Percentiles rank a stretch among this genome's conserved stretches.
Evolutionary conservation across 2,329 filamentous ascomycete species (phyloP).

Genomic region (Exophiala sp.): DNA sequence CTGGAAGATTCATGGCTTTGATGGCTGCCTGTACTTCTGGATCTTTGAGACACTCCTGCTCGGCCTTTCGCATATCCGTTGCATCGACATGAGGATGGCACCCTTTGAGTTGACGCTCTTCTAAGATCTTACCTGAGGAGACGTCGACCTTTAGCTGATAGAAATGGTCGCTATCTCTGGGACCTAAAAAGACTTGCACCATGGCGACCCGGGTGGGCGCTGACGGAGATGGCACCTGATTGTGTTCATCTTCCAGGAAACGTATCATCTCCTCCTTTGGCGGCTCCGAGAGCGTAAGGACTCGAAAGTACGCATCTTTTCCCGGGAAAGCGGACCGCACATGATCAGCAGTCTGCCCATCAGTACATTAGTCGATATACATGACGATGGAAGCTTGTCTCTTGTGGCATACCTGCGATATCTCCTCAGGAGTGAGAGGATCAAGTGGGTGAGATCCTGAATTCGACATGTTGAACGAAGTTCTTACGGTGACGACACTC

Average conservation of each 20-base stretch:
- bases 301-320: constrained; percentile 43
- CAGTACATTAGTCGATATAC: neutral
- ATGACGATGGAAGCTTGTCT: neutral
- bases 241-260: constrained; percentile 46
- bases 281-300: constrained; percentile 51
- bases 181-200: constrained; percentile 36
- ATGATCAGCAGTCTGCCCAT: constrained; percentile 29
- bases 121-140: constrained; percentile 20
- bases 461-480: neutral
- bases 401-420: constrained; percentile 27
- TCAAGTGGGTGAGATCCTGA: constrained; percentile 27
- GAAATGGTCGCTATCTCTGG: constrained; percentile 33
- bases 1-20: constrained; percentile 42
- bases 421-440: constrained; percentile 33
- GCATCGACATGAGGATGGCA: constrained; percentile 50
- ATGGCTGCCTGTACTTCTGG: constrained; percentile 44
- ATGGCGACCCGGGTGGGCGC: constrained; percentile 39
- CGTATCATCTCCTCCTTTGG: constrained; percentile 46
- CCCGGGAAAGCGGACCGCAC: constrained; percentile 37
- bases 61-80: constrained; percentile 48
- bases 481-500: too few relatives aligned
- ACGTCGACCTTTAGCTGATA: constrained; percentile 35
- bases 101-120: constrained; percentile 36
- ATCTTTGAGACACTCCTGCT: constrained; percentile 47
- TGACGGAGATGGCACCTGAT: constrained; percentile 18